A percentile compares a stretch with the other conserved stretches of the same genome.
Conservation (phyloP, 495 filamentous ascomycete species). For the Hypoxylon subgilvum region DNA sequence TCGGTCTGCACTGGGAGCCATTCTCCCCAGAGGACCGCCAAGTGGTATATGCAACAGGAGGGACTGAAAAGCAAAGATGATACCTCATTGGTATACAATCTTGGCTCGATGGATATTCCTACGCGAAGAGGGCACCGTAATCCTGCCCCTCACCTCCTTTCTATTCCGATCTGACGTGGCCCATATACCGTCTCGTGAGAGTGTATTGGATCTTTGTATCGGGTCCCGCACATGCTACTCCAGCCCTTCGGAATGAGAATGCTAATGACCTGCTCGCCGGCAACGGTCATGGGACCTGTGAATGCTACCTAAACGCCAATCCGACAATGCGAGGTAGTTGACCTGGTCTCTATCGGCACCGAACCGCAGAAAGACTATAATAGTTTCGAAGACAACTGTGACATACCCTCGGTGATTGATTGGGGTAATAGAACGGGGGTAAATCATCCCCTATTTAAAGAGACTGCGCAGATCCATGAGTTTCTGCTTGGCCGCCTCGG, state of each 20-base stretch:
- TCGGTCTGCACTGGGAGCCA: slow-evolving; percentile 1
- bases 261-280: slow-evolving; percentile 14
- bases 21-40: neutral
- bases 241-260: neutral
- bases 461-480: slow-evolving; percentile 81
- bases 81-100: no score
- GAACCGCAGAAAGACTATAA: neutral
- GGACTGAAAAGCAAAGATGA: neutral
- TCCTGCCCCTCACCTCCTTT: neutral
- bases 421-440: neutral
- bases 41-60: slow-evolving; percentile 4
- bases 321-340: slow-evolving; percentile 16
- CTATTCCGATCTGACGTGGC: neutral
- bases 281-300: neutral
- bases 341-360: neutral
- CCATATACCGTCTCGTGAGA: slow-evolving; percentile 14
- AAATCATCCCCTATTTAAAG: slow-evolving; percentile 64
- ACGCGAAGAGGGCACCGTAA: no score
- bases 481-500: slow-evolving; percentile 74
- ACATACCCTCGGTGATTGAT: neutral
- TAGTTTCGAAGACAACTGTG: slow-evolving; percentile 1
- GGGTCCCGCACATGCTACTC: neutral
- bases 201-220: slow-evolving; percentile 14
- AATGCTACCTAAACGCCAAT: slow-evolving; percentile 24
- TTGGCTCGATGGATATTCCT: no score